Conservation (phyloP, 495 filamentous ascomycete genomes). For the Talaromyces borbonicus region DNA sequence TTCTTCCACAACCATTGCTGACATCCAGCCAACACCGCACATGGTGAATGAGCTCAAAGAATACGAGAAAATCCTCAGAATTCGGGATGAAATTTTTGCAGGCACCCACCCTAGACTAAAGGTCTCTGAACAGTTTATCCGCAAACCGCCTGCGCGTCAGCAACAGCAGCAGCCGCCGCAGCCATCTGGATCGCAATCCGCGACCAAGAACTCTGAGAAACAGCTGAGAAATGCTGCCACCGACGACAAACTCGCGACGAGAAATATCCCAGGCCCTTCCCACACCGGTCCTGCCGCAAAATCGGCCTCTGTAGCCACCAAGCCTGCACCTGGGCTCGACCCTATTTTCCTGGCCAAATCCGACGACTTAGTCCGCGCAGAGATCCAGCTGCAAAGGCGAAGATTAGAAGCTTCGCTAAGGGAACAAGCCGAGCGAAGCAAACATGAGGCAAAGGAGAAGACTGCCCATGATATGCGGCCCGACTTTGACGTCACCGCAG, state of each 20-base stretch:
- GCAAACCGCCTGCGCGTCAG: conserved; percentile 34
- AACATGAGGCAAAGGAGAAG: conserved; percentile 44
- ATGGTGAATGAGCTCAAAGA: conserved; percentile 36
- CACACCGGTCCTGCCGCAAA: conserved; percentile 19
- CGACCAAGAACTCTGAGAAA: conserved; percentile 14
- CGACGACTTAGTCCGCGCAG: conserved; percentile 70
- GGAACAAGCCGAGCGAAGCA: conserved; percentile 63
- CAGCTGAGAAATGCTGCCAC: not conserved
- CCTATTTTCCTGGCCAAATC: conserved; percentile 79
- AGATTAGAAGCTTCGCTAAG: conserved; percentile 67
- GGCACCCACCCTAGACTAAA: conserved; percentile 68
- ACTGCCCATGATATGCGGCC: conserved; percentile 48
- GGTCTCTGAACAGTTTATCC: conserved; percentile 48
- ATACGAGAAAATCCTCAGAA: conserved; percentile 63
- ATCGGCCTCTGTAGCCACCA: conserved; percentile 28
- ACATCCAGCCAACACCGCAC: not conserved
- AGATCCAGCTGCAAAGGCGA: conserved; percentile 70
- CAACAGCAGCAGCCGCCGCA: too few relatives aligned
- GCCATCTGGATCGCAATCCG: conserved; percentile 15
- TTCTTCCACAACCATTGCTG: not conserved
- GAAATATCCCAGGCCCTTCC: conserved; percentile 20
- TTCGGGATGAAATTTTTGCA: conserved; percentile 67
- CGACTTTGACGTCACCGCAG: conserved; percentile 65
- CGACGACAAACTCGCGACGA: conserved; percentile 18
- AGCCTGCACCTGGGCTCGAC: conserved; percentile 48